Base-by-base conservation (phyloP, 2,329 filamentous ascomycete species). In the Hawksworthiomyces lignivorus region DNA sequence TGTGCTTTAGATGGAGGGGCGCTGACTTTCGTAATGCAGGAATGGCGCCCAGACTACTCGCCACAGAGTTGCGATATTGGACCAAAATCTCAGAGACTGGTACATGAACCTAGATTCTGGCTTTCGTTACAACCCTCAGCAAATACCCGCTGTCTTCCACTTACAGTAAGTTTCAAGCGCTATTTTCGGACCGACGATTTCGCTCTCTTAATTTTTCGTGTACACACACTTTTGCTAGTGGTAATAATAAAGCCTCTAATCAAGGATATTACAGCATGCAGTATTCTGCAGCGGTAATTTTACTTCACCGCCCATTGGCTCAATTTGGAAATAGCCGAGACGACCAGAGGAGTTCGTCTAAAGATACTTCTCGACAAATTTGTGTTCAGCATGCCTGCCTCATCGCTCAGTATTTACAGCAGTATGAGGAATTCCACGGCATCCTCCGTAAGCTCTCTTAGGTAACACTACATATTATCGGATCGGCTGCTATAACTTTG, bases 391-490 rank as follows among this genome's bases (percentile, higher is more conserved):
- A 46, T 27, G 44, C 44, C 10, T 46, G 44, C 20, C 34, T 37
- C 24, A 37, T 43, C 17, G 44, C 44, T 7, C 44, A 46, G 31
- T 43, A 46, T 22, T 32, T 45, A 6, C 45, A 45, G n/a, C 28
- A 43, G 12, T 48, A 45, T 5, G 26, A 39, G 14, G 35, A 32
- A 10, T 29, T 24, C 9, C 42, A 47, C 21, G 45, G 45, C 34
- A 44, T 38, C n/a, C 27, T 39, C 18, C 42, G 29, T 4, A 40
- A 27, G 2, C 34, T 48, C 8, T 42, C 39, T 3, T 45, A 39
- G 42, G 30, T 42, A 11, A 26, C 45, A 6, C 42, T 48, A 26
- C 45, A 48, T 32, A 36, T 42, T 29, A 45, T 48, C 26, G 39
- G 31, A n/a, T 43, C 43, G 7, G 45, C 43, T 2, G 32, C 42